A percentile compares a stretch with the other conserved stretches of the same genome.
Evolutionary conservation across 2,329 filamentous ascomycete genomes (phyloP).

Genomic region (Sporothrix pseudoabietina): DNA sequence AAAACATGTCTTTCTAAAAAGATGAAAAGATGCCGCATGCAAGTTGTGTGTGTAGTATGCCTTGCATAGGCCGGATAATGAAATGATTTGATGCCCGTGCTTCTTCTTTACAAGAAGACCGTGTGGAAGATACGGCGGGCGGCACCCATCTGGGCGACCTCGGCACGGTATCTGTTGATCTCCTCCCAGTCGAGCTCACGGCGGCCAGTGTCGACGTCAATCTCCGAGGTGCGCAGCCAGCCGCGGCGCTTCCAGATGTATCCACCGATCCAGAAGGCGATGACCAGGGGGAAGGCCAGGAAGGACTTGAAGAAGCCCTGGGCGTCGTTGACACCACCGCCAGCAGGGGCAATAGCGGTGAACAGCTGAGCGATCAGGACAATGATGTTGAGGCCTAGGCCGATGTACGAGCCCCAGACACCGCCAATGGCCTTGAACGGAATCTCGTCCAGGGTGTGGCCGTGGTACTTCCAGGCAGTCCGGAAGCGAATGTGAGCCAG

Average conservation of each 20-base stretch:
- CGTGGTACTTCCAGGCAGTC: conserved; percentile 61
- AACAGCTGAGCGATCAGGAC: conserved; percentile 59
- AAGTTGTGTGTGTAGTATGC: neutral
- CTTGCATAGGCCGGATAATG: neutral
- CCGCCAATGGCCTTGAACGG: conserved; percentile 65
- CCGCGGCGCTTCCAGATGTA: conserved; percentile 66
- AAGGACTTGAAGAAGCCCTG: conserved; percentile 57
- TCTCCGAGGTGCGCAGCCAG: conserved; percentile 60
- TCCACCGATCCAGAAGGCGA: conserved; percentile 56
- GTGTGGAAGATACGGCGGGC: conserved; percentile 32
- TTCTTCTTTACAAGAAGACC: conserved; percentile 22
- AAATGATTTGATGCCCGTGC: neutral
- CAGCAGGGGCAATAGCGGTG: conserved; percentile 45
- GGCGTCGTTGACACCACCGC: conserved; percentile 42
- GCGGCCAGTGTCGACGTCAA: conserved; percentile 68
- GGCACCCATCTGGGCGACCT: conserved; percentile 33
- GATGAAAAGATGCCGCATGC: neutral
- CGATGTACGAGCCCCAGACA: conserved; percentile 65
- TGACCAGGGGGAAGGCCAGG: conserved; percentile 57
- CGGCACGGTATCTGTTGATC: conserved; percentile 32
- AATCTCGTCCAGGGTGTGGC: conserved; percentile 67
- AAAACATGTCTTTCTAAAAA: neutral
- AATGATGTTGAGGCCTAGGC: conserved; percentile 59
- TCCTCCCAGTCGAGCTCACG: conserved; percentile 63
- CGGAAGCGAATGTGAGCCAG: conserved; percentile 71